Base-by-base conservation (phyloP, 78 protist species). In the Dictyostelium purpureum region DNA sequence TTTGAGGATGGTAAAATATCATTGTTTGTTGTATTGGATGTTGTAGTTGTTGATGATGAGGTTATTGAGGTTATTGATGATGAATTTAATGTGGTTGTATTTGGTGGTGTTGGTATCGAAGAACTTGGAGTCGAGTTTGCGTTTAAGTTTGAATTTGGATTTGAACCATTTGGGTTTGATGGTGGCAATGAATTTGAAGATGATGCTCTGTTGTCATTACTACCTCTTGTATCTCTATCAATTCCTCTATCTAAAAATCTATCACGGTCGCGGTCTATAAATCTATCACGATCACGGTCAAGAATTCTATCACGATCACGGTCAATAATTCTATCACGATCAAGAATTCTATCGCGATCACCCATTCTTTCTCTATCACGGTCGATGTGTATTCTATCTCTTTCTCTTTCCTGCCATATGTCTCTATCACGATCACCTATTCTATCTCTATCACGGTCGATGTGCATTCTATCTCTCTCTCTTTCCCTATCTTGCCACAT, bases 391-490 rank as follows among this genome's bases (percentile, higher is more conserved):
- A n/a, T n/a, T 7, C 19, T 40, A 9, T 71, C 61, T 16, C 38
- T 71, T 10, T 31, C 42, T 21, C 6, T 43, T 14, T 75, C 42
- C n/a, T 14, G 43, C 12, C 0, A 5, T 14, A n/a, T 52, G 28
- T n/a, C 31, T 18, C 26, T 6, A 9, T 31, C 31, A 11, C 56
- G 3, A 49, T 52, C 42, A 40, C 16, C 14, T 51, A 35, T 11
- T 54, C 83, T 35, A 77, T 77, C 83, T 61, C 87, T 78, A 6
- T 42, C 74, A 40, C 10, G 18, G 28, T 65, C 76, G 5, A 70
- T 31, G 14, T 70, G 11, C 9, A 35, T 24, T 40, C 71, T 35
- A 35, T 54, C 70, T 45, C 59, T 77, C 65, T 47, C 74, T 28
- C 87, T 56, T 9, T 77, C 85, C 24, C 67, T 77, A 21, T 6